Conservation (phyloP, 1,284 basidiomycete species). For the Pascua sp. region DNA sequence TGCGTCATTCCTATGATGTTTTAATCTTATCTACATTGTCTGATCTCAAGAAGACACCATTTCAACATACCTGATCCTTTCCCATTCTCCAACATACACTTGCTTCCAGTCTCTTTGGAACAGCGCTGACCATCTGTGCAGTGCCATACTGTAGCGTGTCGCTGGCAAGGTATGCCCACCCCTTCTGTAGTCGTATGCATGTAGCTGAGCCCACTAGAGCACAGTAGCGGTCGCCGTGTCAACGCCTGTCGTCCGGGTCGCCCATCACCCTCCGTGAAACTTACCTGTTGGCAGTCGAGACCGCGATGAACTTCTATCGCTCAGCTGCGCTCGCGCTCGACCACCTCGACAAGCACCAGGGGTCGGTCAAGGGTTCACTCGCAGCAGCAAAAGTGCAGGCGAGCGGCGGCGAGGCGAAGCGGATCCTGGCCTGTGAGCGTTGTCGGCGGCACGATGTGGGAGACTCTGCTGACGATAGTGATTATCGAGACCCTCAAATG, state of each 20-base stretch:
- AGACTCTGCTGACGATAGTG: slow-evolving; percentile 43
- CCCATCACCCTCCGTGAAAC: not conserved
- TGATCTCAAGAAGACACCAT: slow-evolving; percentile 38
- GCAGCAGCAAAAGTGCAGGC: slow-evolving; percentile 38
- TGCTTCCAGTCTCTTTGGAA: not conserved
- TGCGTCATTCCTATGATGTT: slow-evolving; percentile 32
- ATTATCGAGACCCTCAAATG: slow-evolving; percentile 91
- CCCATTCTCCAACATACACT: not conserved
- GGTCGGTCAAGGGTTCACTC: slow-evolving; percentile 60
- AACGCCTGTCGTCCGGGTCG: not conserved
- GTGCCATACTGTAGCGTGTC: slow-evolving; percentile 4
- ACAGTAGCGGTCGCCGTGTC: not conserved
- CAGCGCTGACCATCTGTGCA: not conserved
- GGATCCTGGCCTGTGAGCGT: slow-evolving; percentile 50
- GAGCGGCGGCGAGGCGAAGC: slow-evolving; percentile 66
- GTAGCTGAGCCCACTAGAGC: slow-evolving; percentile 1
- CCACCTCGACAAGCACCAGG: slow-evolving; percentile 76
- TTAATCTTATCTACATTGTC: slow-evolving; percentile 52
- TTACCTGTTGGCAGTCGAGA: not conserved
- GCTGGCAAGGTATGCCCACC: not conserved
- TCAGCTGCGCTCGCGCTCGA: slow-evolving; percentile 77
- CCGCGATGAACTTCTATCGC: slow-evolving; percentile 87
- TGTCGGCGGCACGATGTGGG: not conserved
- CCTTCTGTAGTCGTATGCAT: slow-evolving; percentile 10
- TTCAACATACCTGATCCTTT: slow-evolving; percentile 31